A percentile compares a stretch with the other conserved stretches of the same genome.
Evolutionary conservation across 768 basidiomycete species (phyloP).

Genomic region (Pleurotus citrinopileatus): DNA sequence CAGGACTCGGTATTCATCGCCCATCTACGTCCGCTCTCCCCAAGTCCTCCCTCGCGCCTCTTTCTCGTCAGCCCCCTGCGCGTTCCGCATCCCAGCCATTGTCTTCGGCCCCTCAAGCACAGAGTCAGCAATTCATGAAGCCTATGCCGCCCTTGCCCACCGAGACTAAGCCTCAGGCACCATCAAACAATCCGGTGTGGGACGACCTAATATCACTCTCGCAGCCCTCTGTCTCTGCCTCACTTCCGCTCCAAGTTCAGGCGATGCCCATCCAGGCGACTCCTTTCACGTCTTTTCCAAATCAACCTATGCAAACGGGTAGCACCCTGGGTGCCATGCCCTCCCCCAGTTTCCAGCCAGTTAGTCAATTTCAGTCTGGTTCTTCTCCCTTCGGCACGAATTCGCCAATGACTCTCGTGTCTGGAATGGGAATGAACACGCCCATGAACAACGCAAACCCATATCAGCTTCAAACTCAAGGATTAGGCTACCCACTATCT

Average conservation of each 20-base stretch:
- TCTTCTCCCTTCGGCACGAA: neutral
- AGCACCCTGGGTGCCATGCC: neutral
- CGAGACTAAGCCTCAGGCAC: constrained; percentile 14
- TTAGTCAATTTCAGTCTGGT: neutral
- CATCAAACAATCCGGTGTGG: constrained; percentile 43
- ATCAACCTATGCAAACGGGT: neutral
- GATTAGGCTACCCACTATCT: neutral
- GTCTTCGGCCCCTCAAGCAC: constrained; percentile 14
- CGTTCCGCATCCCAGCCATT: constrained; percentile 23
- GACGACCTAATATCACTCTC: constrained; percentile 53
- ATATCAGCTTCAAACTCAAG: constrained; percentile 2
- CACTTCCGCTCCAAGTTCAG: constrained; percentile 51
- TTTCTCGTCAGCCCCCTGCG: constrained; percentile 18
- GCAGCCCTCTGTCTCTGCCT: constrained; percentile 39
- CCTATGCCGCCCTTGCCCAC: constrained; percentile 7
- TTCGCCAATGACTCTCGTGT: neutral
- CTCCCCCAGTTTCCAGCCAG: neutral
- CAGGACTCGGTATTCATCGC: constrained; percentile 11
- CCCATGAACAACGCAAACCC: neutral
- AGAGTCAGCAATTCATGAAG: constrained; percentile 16
- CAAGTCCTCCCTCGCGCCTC: constrained; percentile 10
- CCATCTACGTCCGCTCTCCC: constrained; percentile 17
- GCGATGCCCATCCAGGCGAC: constrained; percentile 9
- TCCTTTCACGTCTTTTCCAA: neutral
- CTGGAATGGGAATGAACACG: neutral